Conservation (phyloP, 2,329 filamentous ascomycete species). For the Pseudovirgaria hyperparasitica region DNA sequence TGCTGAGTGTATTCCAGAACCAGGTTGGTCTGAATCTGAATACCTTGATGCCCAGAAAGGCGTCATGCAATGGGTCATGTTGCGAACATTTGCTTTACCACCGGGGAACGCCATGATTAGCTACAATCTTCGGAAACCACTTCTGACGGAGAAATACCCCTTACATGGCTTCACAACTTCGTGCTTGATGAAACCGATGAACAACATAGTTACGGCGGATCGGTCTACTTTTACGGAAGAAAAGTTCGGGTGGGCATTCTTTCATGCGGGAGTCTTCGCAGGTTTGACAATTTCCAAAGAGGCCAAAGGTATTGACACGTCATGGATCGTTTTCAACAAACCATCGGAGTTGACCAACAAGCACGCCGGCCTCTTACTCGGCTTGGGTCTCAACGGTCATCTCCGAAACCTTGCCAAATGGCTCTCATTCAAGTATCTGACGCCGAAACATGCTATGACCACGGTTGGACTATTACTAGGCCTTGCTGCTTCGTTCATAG, state of each 20-base stretch:
- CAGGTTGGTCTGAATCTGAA: constrained; percentile 72
- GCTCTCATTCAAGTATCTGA: constrained; percentile 98
- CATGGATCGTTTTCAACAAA: constrained; percentile 98
- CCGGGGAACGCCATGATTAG: constrained; percentile 78
- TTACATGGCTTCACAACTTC: constrained; percentile 85
- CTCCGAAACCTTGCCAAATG: constrained; percentile 91
- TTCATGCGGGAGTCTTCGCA: constrained; percentile 89
- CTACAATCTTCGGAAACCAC: constrained; percentile 73
- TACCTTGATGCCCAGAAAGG: constrained; percentile 88
- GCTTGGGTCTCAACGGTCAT: constrained; percentile 86
- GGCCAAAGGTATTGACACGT: constrained; percentile 90
- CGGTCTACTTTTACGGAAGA: constrained; percentile 81
- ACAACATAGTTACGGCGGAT: constrained; percentile 88
- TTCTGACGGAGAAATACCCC: constrained; percentile 84
- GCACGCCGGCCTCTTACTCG: constrained; percentile 89
- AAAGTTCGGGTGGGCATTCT: constrained; percentile 97
- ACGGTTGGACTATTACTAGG: constrained; percentile 91
- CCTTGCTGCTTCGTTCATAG: constrained; percentile 83
- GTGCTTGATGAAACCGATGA: constrained; percentile 82
- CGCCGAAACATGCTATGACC: constrained; percentile 97
- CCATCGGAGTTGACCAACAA: constrained; percentile 84
- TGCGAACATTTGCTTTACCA: constrained; percentile 78
- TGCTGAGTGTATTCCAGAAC: constrained; percentile 62
- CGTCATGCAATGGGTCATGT: constrained; percentile 72
- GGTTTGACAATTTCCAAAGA: constrained; percentile 81